phyloP scores from a whole-genome alignment of 2,329 filamentous ascomycete genomes.

The Didymella exigua region DNA sequence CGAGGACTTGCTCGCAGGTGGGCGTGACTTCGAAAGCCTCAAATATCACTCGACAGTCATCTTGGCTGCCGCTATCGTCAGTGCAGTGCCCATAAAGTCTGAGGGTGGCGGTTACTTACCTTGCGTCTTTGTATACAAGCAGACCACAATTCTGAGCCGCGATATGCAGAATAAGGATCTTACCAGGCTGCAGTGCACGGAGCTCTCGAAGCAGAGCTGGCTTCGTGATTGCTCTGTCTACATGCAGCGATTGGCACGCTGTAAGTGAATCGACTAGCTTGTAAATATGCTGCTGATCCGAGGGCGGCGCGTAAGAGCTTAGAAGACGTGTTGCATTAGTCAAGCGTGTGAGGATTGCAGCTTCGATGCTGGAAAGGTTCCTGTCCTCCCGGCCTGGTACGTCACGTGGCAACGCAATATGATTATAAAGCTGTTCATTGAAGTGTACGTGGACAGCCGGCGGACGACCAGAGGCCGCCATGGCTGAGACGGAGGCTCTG shows the following conservation, averaged over 20 bases:
- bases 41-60: conserved; percentile 50
- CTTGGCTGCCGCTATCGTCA: conserved; percentile 18
- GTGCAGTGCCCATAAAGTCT: background rate
- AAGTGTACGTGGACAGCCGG: conserved; percentile 14
- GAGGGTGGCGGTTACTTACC: conserved; percentile 45
- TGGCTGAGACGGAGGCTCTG: conserved; percentile 14
- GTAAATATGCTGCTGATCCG: conserved; percentile 20
- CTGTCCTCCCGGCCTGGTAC: conserved; percentile 46
- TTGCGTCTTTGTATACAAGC: conserved; percentile 45
- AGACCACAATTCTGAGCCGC: conserved; percentile 57
- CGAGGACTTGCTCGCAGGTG: conserved; percentile 58
- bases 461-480: conserved; percentile 17
- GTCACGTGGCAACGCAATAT: conserved; percentile 48
- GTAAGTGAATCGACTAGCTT: conserved; percentile 22
- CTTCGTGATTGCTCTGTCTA: conserved; percentile 33
- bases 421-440: conserved; percentile 41
- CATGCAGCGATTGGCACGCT: conserved; percentile 28
- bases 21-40: conserved; percentile 68
- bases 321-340: conserved; percentile 29
- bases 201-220: conserved; percentile 28
- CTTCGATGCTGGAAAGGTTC: conserved; percentile 34
- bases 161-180: conserved; percentile 53
- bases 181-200: conserved; percentile 7
- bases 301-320: conserved; percentile 13
- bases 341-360: conserved; percentile 39